Base-by-base conservation (phyloP, 169 alveolate species). In the Plasmodium billcollinsi region DNA sequence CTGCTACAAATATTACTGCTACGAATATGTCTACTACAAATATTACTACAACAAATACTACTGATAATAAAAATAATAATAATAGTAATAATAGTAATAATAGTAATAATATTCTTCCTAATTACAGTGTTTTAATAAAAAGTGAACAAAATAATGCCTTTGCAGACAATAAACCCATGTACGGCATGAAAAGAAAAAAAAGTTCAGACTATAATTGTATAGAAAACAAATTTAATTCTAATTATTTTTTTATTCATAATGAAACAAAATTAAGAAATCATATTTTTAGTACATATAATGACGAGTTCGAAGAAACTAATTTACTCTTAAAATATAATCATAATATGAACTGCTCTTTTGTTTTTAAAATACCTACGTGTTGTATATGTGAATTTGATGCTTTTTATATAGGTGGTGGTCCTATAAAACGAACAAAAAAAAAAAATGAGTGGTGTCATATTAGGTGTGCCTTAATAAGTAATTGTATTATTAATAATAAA, bases 371-470 rank as follows among this genome's bases (percentile, higher is more conserved):
- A 6, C 96, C 96, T 21, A 86, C 92, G 14, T 94, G 96, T 54
- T 74, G 94, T 15, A 89, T 94, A 61, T 94, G 96, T 54, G 95
- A 94, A 47, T 94, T 94, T 69, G 95, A 91, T 74, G 93, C 95
- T 6, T 93, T 83, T 74, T 90, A 88, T 88, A 86, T 93, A 24
- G 96, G 95, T 4, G 96, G 96, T 1, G 96, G 96, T 1, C 96
- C 96, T 2, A 93, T 93, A 80, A 92, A 92, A 63, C 88, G 94
- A 61, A 94, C 96, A 2, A 88, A 91, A 3, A 92, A 93, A 58
- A 86, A 89, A 56, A 94, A 94, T 20, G 85, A 94, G 33, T 94
- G 96, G 96, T 94, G 94, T 3, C 96, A 94, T 63, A 86, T 94
- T n/a, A 90, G 94, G 8, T 94, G 96, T 59, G 96, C 96, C 2